Base-by-base conservation (phyloP, 495 filamentous ascomycete species). In the Penicillium canariense region DNA sequence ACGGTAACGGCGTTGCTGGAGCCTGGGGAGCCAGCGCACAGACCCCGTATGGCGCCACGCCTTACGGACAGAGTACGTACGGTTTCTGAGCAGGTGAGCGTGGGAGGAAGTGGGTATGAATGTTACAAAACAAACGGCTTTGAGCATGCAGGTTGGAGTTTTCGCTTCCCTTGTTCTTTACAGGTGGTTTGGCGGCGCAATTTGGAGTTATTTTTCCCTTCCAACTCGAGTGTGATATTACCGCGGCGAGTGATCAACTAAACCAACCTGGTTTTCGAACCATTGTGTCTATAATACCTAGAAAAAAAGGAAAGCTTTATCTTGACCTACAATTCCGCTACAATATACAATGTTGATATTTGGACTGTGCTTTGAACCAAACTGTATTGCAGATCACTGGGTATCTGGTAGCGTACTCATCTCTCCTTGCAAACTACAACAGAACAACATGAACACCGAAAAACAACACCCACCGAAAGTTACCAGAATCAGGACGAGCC, bases 21-120 rank as follows among this genome's bases (percentile, higher is more conserved):
- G 75, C 80, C 4, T 91, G 87, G 84, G 86, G 84, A 38, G 80
- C 71, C 26, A 81, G 74, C 47, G 74, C 73, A 3, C 72, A 81
- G 43, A 86, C 83, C 5, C 82, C 80, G 1, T 87, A 87, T 45
- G 87, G 84, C 7, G 83, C 86, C 6, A 93, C 90, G 7, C 87
- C 89, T 0, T 87, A 84, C 66, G 84, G 84, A 9, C 77, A 80
- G 36, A 83, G 78, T 50, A 75, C 77, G 2, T 84, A 81, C 58
- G 81, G 80, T n/a, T 70, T 65, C 45, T 74, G 30, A 58, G 27
- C 40, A 17, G 31, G 20, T 38, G 28, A 45, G 20, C 10, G 11
- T 14, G 10, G 17, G 20, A 11, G 6, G 38, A n/a, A 22, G 38
- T 18, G 22, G 10, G 18, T 23, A 42, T 42, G 38, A 42, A 4